Base-by-base conservation (phyloP, 164 flowering plant species). In the Piper betle region DNA sequence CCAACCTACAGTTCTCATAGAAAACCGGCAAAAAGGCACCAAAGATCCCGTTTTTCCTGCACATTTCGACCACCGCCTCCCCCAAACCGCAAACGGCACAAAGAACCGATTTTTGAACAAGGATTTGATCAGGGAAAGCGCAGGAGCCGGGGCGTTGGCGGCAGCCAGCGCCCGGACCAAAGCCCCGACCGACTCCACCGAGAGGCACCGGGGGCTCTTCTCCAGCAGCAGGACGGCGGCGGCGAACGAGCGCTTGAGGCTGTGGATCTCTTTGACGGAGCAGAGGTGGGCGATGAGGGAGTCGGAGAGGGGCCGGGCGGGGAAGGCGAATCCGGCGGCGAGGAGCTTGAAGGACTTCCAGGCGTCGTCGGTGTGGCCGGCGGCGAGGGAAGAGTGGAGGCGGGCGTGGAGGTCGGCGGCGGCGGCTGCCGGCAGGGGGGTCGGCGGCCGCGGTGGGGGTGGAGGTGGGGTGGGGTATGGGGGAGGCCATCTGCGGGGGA, bases 311-410 rank as follows among this genome's bases (percentile, higher is more conserved):
- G 73, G 67, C 76, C 82, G 82, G 65, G 74, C 64, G 16, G 97
- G 95, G 54, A 79, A 77, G 19, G 65, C 41, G 42, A 90, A 77
- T 64, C 62, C 53, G 71, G 59, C 42, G 17, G 89, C 81, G 60
- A 88, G 85, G 37, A 79, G 53, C 70, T 88, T 88, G 84, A 93
- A 93, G 42, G 86, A 81, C 64, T 82, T 88, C 99, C 99, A 93
- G 9, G 96, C 99, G n/a, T n/a, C n/a, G n/a, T n/a, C n/a, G n/a
- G n/a, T n/a, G n/a, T n/a, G n/a, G n/a, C n/a, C n/a, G n/a, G n/a
- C n/a, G n/a, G n/a, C n/a, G n/a, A n/a, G n/a, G n/a, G n/a, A n/a
- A n/a, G n/a, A n/a, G n/a, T n/a, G n/a, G n/a, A n/a, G n/a, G n/a
- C n/a, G n/a, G n/a, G n/a, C n/a, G n/a, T n/a, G n/a, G n/a, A n/a